These are phyloP conservation scores for Fusarium euwallaceae DNA, from an alignment of 2,329 filamentous ascomycete genomes.

Conservation along the genomic window DNA sequence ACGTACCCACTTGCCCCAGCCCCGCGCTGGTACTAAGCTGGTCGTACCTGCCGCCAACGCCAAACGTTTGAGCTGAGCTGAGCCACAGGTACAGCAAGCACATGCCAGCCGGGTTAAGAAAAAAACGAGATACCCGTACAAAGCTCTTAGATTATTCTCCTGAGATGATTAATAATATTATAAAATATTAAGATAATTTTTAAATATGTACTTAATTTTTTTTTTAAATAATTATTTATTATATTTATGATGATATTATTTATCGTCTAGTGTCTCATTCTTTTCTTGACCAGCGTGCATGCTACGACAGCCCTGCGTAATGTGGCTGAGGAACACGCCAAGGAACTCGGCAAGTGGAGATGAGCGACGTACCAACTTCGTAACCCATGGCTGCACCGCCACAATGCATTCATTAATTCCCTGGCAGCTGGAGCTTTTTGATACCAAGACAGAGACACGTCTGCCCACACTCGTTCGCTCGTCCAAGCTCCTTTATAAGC, in stretches of 20 bases:
- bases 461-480: conserved; percentile 32
- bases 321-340: conserved; percentile 2
- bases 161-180: no score
- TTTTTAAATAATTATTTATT: no score
- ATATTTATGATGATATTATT: no score
- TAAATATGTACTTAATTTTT: no score
- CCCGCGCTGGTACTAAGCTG: conserved; percentile 21
- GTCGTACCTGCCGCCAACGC: conserved; percentile 5
- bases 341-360: conserved; percentile 39
- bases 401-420: conserved; percentile 23
- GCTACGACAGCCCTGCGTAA: conserved; percentile 9
- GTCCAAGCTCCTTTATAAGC: conserved; percentile 44
- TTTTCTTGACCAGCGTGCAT: no score
- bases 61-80: conserved; percentile 21
- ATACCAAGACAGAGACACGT: conserved; percentile 41
- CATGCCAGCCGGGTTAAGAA: no score
- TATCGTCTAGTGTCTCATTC: no score
- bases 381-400: conserved; percentile 44
- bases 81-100: conserved; percentile 44
- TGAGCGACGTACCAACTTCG: conserved; percentile 32
- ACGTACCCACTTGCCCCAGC: conserved; percentile 11
- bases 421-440: conserved; percentile 33
- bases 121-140: no score
- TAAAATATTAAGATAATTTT: no score
- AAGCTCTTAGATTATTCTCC: no score